These are phyloP conservation scores for Withania somnifera DNA, from an alignment of 305 asterid genomes.

Conservation along the genomic window DNA sequence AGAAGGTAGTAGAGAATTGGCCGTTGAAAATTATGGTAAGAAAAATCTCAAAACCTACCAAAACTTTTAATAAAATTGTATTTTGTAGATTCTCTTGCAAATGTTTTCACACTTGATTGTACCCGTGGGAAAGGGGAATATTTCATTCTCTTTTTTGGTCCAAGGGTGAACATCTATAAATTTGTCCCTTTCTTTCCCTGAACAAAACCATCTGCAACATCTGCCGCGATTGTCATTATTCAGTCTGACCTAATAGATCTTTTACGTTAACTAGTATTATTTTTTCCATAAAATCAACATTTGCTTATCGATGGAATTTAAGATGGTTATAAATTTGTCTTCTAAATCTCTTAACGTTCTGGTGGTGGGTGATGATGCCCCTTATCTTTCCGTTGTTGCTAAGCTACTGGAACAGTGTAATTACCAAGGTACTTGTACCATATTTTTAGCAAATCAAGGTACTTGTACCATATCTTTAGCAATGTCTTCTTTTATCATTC, in stretches of 20 bases:
- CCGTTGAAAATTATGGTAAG: neutral
- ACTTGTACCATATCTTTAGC: neutral
- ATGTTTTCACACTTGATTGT: neutral
- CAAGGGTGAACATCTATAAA: neutral
- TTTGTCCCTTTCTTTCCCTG: neutral
- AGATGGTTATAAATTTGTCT: neutral
- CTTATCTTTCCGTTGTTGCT: conserved; percentile 37
- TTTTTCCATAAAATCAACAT: neutral
- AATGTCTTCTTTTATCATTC: neutral
- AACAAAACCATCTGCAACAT: neutral
- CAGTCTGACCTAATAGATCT: neutral
- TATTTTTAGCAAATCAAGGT: conserved; percentile 19
- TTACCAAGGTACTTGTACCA: conserved; percentile 22
- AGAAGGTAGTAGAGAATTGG: too few species aligned
- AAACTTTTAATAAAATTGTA: neutral
- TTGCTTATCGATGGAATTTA: neutral
- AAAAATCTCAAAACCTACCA: neutral
- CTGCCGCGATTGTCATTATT: neutral
- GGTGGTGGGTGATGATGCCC: neutral
- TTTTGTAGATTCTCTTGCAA: neutral
- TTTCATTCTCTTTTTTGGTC: neutral
- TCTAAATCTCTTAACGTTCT: neutral
- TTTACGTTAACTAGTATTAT: neutral
- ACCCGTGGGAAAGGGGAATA: neutral
- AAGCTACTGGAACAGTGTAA: conserved; percentile 30